These are phyloP conservation scores for Somion occarium DNA, from an alignment of 1,284 basidiomycete species.

Conservation along the genomic window DNA sequence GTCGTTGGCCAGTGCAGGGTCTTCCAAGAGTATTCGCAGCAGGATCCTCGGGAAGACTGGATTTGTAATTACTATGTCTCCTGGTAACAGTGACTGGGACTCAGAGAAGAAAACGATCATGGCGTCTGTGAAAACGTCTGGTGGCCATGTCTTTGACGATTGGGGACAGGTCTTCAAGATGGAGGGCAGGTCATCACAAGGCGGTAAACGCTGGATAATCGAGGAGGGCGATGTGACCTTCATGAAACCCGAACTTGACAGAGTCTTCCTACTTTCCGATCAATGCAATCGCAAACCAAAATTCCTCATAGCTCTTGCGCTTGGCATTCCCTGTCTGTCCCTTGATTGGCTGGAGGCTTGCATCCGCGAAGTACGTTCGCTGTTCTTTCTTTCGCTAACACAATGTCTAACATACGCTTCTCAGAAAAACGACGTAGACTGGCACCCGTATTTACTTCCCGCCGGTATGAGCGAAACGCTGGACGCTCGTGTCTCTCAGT, in stretches of 20 bases:
- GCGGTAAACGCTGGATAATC: slow-evolving; percentile 49
- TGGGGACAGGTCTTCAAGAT: slow-evolving; percentile 65
- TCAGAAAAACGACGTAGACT: slow-evolving; percentile 34
- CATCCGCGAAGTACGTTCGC: slow-evolving; percentile 33
- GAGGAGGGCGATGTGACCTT: slow-evolving; percentile 42
- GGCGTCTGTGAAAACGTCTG: slow-evolving; percentile 43
- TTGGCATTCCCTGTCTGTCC: slow-evolving; percentile 83
- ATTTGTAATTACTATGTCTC: slow-evolving; percentile 31
- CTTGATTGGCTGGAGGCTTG: slow-evolving; percentile 54
- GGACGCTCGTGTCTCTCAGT: slow-evolving; percentile 55
- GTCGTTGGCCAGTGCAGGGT: slow-evolving; percentile 26
- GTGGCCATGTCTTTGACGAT: slow-evolving; percentile 60
- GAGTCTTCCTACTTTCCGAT: slow-evolving; percentile 68
- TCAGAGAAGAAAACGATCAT: slow-evolving; percentile 36
- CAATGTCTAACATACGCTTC: neutral
- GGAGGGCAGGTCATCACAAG: slow-evolving; percentile 40
- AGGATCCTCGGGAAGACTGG: slow-evolving; percentile 36
- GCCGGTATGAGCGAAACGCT: slow-evolving; percentile 59
- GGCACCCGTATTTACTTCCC: slow-evolving; percentile 61
- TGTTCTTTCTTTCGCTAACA: no score
- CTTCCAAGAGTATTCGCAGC: slow-evolving; percentile 29
- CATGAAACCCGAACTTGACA: slow-evolving; percentile 39
- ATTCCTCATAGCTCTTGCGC: slow-evolving; percentile 74
- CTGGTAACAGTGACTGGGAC: slow-evolving; percentile 15
- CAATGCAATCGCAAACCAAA: slow-evolving; percentile 67